These are phyloP conservation scores for Lycium barbarum DNA, from an alignment of 257 asterid genomes.

Conservation along the genomic window DNA sequence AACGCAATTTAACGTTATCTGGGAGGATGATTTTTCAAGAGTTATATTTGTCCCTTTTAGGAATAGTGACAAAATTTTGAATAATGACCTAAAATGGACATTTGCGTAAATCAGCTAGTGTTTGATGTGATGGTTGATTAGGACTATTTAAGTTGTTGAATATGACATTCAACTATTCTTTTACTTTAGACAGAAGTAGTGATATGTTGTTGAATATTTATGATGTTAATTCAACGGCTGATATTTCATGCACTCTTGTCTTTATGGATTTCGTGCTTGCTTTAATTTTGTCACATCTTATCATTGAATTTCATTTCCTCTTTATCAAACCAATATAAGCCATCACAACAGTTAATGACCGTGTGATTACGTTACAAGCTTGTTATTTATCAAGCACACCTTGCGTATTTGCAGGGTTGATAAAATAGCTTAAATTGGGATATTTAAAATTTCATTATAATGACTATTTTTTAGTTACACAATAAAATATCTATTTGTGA, in stretches of 20 bases:
- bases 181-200: neutral
- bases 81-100: neutral
- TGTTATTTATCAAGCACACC: too few relatives aligned
- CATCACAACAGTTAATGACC: constrained; percentile 10
- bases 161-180: constrained; percentile 32
- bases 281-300: constrained; percentile 33
- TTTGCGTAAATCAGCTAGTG: neutral
- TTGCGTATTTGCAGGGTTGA: too few relatives aligned
- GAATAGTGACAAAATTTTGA: neutral
- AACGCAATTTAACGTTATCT: neutral
- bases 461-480: too few relatives aligned
- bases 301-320: neutral
- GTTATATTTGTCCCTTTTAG: neutral
- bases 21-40: neutral
- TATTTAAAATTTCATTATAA: too few relatives aligned
- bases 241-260: constrained; percentile 10
- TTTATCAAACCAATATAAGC: neutral
- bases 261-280: constrained; percentile 28
- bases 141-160: neutral
- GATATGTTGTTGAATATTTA: neutral
- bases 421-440: too few relatives aligned
- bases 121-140: constrained; percentile 14
- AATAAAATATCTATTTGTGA: too few relatives aligned
- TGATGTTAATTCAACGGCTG: neutral
- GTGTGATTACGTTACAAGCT: neutral